Evolutionary conservation across 192 early-diverging fungal genomes (phyloP).

Genomic region (Pecoramyces ruminantium): DNA sequence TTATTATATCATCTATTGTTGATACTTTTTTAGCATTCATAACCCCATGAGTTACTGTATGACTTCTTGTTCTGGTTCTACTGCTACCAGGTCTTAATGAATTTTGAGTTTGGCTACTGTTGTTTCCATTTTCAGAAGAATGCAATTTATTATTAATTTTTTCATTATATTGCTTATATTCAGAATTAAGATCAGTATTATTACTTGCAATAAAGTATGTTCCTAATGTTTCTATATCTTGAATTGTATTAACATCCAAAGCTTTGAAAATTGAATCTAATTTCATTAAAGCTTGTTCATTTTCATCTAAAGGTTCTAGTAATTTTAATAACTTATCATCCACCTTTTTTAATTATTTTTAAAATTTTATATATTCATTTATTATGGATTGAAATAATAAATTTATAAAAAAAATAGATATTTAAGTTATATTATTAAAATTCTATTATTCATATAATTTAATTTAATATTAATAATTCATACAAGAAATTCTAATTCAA

Average conservation of each 20-base stretch:
- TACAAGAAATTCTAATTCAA: neutral
- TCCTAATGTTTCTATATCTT: slow-evolving; percentile 27
- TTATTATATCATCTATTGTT: neutral
- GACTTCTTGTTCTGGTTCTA: neutral
- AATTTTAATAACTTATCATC: slow-evolving; percentile 42
- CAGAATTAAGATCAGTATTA: neutral
- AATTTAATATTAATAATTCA: too few relatives aligned
- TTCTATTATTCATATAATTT: too few relatives aligned
- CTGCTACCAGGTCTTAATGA: neutral
- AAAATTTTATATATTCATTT: too few relatives aligned
- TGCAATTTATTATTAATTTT: neutral
- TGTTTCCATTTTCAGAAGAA: neutral
- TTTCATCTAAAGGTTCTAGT: slow-evolving; percentile 21
- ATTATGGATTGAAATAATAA: too few relatives aligned
- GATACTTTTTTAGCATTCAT: neutral
- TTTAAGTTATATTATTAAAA: too few relatives aligned
- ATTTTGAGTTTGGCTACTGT: neutral
- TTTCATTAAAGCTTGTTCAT: slow-evolving; percentile 33
- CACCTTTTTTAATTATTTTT: slow-evolving; percentile 2
- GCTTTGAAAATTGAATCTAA: slow-evolving; percentile 41
- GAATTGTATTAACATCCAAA: slow-evolving; percentile 26
- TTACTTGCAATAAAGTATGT: slow-evolving; percentile 11
- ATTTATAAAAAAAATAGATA: too few relatives aligned
- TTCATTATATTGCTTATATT: neutral
- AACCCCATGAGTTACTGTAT: neutral